These are phyloP conservation scores for Diaporthe eres DNA, from an alignment of 2,329 filamentous ascomycete genomes.

Conservation along the genomic window DNA sequence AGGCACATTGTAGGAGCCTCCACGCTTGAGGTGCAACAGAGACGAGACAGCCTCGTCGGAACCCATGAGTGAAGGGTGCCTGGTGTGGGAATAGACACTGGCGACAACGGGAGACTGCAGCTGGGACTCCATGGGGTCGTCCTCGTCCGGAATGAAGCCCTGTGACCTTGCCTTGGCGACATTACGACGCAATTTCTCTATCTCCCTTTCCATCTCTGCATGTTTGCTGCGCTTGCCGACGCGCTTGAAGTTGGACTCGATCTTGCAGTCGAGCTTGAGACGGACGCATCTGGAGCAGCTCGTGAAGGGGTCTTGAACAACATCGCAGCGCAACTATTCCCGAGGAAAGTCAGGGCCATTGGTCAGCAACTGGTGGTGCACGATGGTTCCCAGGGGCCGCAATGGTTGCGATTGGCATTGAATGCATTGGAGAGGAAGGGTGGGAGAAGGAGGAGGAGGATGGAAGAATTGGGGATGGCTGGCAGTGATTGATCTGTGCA, in stretches of 20 bases:
- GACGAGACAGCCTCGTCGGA: constrained; percentile 79
- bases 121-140: constrained; percentile 65
- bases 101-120: constrained; percentile 72
- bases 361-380: constrained; percentile 39
- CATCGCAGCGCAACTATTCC: constrained; percentile 82
- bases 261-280: constrained; percentile 86
- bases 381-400: neutral
- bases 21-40: constrained; percentile 75
- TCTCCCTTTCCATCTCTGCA: constrained; percentile 89
- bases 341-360: constrained; percentile 22
- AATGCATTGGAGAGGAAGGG: neutral
- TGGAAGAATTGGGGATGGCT: neutral
- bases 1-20: constrained; percentile 72
- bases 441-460: neutral
- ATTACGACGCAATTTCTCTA: constrained; percentile 76
- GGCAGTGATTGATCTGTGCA: constrained; percentile 35
- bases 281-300: constrained; percentile 84
- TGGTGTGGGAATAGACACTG: constrained; percentile 70
- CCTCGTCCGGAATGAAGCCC: constrained; percentile 69
- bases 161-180: constrained; percentile 72
- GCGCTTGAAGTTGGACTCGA: constrained; percentile 90
- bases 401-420: neutral
- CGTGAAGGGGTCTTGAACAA: constrained; percentile 84
- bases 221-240: constrained; percentile 85
- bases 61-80: constrained; percentile 75